Percentiles rank a stretch among this genome's conserved stretches.
Evolutionary conservation across 495 filamentous ascomycete genomes (phyloP).

Genomic region (Neurospora africana): DNA sequence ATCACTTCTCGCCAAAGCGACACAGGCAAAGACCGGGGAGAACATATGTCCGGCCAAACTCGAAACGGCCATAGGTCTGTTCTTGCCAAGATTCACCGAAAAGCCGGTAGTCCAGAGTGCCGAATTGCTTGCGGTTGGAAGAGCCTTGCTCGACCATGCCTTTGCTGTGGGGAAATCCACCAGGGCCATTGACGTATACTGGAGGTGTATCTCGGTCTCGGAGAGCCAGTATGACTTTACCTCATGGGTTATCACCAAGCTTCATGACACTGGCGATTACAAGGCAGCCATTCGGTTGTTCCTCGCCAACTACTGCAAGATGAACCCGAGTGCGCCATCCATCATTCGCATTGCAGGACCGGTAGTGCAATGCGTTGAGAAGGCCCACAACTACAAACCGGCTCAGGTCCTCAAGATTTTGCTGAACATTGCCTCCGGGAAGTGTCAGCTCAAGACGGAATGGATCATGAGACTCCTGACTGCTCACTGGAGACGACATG

Average conservation of each 20-base stretch:
- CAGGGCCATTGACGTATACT: constrained; percentile 18
- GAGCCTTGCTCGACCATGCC: constrained; percentile 18
- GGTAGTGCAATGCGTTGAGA: constrained; percentile 21
- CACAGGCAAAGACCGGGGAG: neutral
- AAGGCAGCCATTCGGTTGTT: constrained; percentile 21
- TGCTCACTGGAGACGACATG: constrained; percentile 19
- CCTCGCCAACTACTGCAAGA: constrained; percentile 16
- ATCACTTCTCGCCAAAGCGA: constrained; percentile 11
- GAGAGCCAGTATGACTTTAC: constrained; percentile 7
- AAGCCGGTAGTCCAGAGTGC: constrained; percentile 5
- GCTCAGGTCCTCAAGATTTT: constrained; percentile 17
- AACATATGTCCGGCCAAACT: constrained; percentile 5
- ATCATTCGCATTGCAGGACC: constrained; percentile 15
- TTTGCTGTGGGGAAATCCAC: constrained; percentile 12
- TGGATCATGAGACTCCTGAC: constrained; percentile 27
- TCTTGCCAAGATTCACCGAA: constrained; percentile 23
- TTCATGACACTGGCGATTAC: constrained; percentile 17
- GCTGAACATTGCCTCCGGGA: constrained; percentile 9
- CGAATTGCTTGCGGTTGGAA: constrained; percentile 18
- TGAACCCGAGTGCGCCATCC: constrained; percentile 9
- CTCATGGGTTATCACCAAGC: constrained; percentile 19
- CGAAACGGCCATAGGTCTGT: constrained; percentile 22
- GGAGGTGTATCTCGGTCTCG: constrained; percentile 13
- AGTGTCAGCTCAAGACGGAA: constrained; percentile 9
- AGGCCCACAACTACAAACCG: constrained; percentile 14